phyloP scores from a whole-genome alignment of 2,329 filamentous ascomycete genomes.

The Ascochyta koolunga region DNA sequence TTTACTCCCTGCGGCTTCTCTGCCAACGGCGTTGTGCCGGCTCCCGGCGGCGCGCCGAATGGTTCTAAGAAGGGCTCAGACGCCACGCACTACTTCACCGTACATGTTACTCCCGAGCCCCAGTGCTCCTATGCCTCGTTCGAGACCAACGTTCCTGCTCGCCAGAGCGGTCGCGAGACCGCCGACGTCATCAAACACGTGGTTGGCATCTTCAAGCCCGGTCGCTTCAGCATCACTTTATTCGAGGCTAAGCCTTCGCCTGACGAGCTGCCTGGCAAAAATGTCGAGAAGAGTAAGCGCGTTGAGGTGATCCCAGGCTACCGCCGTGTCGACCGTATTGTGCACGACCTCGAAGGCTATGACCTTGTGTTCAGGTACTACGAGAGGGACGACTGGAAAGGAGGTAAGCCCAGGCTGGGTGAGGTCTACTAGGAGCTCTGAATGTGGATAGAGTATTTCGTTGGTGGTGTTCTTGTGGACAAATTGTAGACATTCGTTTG shows the following conservation, averaged over 20 bases:
- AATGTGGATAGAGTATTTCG: background rate
- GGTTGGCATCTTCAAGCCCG: slow-evolving; percentile 93
- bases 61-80: slow-evolving; percentile 49
- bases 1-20: slow-evolving; percentile 98
- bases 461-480: background rate
- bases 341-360: slow-evolving; percentile 97
- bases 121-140: slow-evolving; percentile 98
- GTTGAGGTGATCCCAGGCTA: slow-evolving; percentile 88
- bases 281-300: slow-evolving; percentile 50
- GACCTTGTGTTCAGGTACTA: slow-evolving; percentile 97
- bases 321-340: slow-evolving; percentile 87
- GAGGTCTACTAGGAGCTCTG: slow-evolving; percentile 47
- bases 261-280: slow-evolving; percentile 50
- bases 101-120: slow-evolving; percentile 96
- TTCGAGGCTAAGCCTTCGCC: slow-evolving; percentile 81
- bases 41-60: slow-evolving; percentile 61
- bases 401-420: slow-evolving; percentile 66
- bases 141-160: slow-evolving; percentile 94
- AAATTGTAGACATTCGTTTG: background rate
- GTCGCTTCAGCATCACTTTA: slow-evolving; percentile 95
- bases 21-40: slow-evolving; percentile 92
- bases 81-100: slow-evolving; percentile 85
- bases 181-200: slow-evolving; percentile 92
- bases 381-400: slow-evolving; percentile 82
- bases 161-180: slow-evolving; percentile 85